Base-by-base conservation (phyloP, 2,329 filamentous ascomycete genomes). In the Rutstroemia sp. region DNA sequence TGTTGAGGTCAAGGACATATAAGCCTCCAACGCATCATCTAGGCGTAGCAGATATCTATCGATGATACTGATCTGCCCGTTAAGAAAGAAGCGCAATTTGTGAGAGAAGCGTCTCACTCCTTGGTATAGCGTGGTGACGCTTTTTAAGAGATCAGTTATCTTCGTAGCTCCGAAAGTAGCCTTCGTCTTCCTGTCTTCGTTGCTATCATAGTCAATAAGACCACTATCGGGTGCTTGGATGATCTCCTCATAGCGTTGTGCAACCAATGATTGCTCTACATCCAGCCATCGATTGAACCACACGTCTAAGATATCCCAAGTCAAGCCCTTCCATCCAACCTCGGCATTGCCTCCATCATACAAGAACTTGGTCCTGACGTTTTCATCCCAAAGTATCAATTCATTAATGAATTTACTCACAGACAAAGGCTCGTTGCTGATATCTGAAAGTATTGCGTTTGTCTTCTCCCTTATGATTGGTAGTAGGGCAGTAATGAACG, bases 31-130 rank as follows among this genome's bases (percentile, higher is more conserved):
- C 2, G 88, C 88, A 48, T 85, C 87, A 59, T 84, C 80, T 4
- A 99, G 78, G 7, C 89, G 84, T 61, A 87, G 82, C 67, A 96
- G 88, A 67, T 94, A 96, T 60, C 85, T 83, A 67, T 97, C 92
- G 58, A 99, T 83, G 41, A 99, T 89, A 44, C 89, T 86, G 34
- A 96, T 83, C 71, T 99, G 94, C 45, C 99, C 94, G 63, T 95
- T 88, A 61, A 96, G 92, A 54, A 99, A 77, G 69, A 99, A 99
- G 7, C 84, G 84, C 47, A 96, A 78, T 71, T 94, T 95, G 68
- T 97, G 89, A 49, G 84, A 88, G 68, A 97, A 95, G 45, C 87
- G 89, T 16, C 84, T 82, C 25, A 97, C 75, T 10, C 88, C 82
- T 60, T 87, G 82, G 68, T 99, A 99, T 69, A 91, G 87, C 54